Percentiles rank a stretch among this genome's conserved stretches.
phyloP scores from a whole-genome alignment of 768 basidiomycete genomes.

The Boletellus emodensis region DNA sequence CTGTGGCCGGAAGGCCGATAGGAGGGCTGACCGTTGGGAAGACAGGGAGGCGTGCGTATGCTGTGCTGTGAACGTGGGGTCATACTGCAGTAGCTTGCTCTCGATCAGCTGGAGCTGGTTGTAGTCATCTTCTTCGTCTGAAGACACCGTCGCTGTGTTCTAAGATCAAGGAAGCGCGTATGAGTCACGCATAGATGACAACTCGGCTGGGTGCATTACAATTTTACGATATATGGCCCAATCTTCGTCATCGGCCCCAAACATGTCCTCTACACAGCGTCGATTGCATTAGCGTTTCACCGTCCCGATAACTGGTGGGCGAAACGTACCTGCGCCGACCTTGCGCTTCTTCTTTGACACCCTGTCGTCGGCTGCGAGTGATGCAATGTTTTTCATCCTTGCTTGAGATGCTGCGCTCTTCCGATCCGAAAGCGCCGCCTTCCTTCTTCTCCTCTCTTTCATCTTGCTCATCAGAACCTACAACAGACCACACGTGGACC shows the following conservation, averaged over 20 bases:
- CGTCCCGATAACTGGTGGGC: background rate
- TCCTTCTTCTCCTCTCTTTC: conserved; percentile 75
- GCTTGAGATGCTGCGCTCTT: conserved; percentile 95
- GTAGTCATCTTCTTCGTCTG: conserved; percentile 88
- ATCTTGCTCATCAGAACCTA: conserved; percentile 80
- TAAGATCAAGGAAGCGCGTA: conserved; percentile 23
- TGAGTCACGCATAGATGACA: background rate
- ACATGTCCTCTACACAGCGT: conserved; percentile 71
- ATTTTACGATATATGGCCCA: conserved; percentile 99
- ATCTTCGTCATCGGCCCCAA: conserved; percentile 92
- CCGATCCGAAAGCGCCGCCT: conserved; percentile 80
- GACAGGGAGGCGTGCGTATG: conserved; percentile 79
- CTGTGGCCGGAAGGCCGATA: conserved; percentile 78
- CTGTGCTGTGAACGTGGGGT: conserved; percentile 77
- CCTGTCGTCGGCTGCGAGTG: conserved; percentile 82
- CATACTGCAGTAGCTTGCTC: conserved; percentile 72
- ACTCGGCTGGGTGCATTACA: conserved; percentile 40
- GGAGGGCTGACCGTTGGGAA: conserved; percentile 75
- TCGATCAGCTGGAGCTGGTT: conserved; percentile 71
- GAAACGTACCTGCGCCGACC: conserved; percentile 62
- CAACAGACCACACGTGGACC: background rate
- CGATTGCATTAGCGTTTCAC: conserved; percentile 1
- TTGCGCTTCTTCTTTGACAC: conserved; percentile 83
- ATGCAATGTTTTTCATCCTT: conserved; percentile 94
- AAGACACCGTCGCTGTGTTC: conserved; percentile 70